Percentiles rank a stretch among this genome's conserved stretches.
Conservation (phyloP, 2,329 filamentous ascomycete species). For the Cytospora piceae region DNA sequence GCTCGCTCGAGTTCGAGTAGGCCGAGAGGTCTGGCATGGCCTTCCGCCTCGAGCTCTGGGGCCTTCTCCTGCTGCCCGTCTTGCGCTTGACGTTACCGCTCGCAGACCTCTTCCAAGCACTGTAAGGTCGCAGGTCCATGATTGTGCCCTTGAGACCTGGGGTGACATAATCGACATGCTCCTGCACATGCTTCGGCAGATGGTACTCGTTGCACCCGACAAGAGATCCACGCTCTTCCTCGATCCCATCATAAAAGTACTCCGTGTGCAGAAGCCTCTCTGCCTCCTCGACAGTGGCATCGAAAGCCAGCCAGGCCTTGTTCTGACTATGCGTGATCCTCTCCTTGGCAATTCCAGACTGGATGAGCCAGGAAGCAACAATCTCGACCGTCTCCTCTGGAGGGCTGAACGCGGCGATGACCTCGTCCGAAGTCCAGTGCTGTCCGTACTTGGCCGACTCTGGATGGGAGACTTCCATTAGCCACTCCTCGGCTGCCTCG, state of each 20-base stretch:
- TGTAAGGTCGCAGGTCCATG: constrained; percentile 12
- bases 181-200: constrained; percentile 30
- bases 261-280: constrained; percentile 36
- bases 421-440: constrained; percentile 43
- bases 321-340: constrained; percentile 18
- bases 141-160: constrained; percentile 21
- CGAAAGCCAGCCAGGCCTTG: constrained; percentile 36
- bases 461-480: constrained; percentile 25
- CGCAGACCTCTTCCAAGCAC: constrained; percentile 12
- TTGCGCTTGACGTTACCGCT: constrained; percentile 2
- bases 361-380: constrained; percentile 40
- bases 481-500: constrained; percentile 22
- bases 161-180: constrained; percentile 32
- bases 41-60: constrained; percentile 2
- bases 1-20: constrained; percentile 25
- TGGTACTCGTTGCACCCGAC: constrained; percentile 32
- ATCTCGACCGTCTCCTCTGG: constrained; percentile 38
- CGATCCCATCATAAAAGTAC: constrained; percentile 35
- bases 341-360: constrained; percentile 37
- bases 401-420: constrained; percentile 45
- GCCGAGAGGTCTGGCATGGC: constrained; percentile 5
- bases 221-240: constrained; percentile 32
- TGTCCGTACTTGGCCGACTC: constrained; percentile 31
- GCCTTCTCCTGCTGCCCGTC: constrained; percentile 6
- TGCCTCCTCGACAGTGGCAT: constrained; percentile 35